Base-by-base conservation (phyloP, 2,329 filamentous ascomycete species). In the Aspergillus sp. region DNA sequence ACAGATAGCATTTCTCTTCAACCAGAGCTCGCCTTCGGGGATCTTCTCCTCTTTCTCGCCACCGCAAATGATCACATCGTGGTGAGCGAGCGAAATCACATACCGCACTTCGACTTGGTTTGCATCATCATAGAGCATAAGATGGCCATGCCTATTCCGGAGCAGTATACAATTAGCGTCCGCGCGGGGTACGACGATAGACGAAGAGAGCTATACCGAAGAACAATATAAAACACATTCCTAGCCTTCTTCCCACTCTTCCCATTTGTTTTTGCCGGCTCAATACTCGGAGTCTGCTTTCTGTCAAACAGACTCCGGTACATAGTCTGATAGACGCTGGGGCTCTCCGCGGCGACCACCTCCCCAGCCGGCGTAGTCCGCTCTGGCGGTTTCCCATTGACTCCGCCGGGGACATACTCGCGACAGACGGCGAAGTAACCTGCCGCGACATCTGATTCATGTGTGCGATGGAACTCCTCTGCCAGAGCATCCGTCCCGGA, bases 301-400 rank as follows among this genome's bases (percentile, higher is more conserved):
- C 91, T 81, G 59, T 95, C 90, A 65, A 98, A 97, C 52, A 98
- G 85, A 66, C 87, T 95, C 64, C 90, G 79, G 71, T 98, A 98
- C 89, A 98, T 96, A 66, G 86, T 86, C 77, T 97, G 93, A 69
- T 97, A 97, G 33, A 98, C 91, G 66, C 91, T 96, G 48, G 87
- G 90, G 62, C 89, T 95, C 48, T 90, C 86, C 38, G 86, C 76
- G 30, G 85, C 82, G 41, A 93, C 83, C 13, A 86, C 85, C 48
- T 86, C 83, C 15, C 88, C 89, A 10, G 88, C 81, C 5, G 90
- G 88, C 0, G 88, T 91, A 27, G 84, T 82, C 51, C 89, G 81
- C 71, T 95, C 90, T 49, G 91, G 90, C 5, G 90, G 90, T 70
- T 91, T 95, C 51, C 89, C 88, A 73, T 94, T 94, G 67, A 95